Conservation (phyloP, 345 rosid genomes). For the Camelina hispida region DNA sequence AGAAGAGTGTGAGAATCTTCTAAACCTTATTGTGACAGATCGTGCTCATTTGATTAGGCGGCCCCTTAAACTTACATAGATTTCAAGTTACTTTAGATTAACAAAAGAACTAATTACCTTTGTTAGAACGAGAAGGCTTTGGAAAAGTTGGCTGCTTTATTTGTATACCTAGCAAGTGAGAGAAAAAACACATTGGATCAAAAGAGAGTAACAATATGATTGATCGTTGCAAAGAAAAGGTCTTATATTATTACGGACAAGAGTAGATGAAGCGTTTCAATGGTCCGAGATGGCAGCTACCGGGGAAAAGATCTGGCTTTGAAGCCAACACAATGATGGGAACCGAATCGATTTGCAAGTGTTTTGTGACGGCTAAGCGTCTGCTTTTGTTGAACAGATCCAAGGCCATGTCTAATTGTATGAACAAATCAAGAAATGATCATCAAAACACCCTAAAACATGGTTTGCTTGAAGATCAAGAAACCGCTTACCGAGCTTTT, state of each 20-base stretch:
- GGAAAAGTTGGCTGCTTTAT: constrained; percentile 41
- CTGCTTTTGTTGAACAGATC: constrained; percentile 35
- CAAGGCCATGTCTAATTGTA: constrained; percentile 39
- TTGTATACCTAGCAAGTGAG: constrained; percentile 36
- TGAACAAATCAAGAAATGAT: constrained; percentile 5
- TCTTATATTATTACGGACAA: constrained; percentile 32
- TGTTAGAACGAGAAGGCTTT: constrained; percentile 29
- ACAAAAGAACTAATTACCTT: constrained; percentile 24
- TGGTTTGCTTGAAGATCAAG: constrained; percentile 21
- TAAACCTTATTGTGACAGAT: too few species aligned
- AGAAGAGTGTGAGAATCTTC: too few species aligned
- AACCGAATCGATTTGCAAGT: constrained; percentile 39
- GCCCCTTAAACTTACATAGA: too few species aligned
- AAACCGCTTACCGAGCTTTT: constrained; percentile 41
- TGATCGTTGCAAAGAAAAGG: constrained; percentile 7
- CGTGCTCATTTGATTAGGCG: not conserved
- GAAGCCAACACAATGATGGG: constrained; percentile 48
- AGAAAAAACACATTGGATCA: not conserved
- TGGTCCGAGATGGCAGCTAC: constrained; percentile 38
- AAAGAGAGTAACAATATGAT: not conserved
- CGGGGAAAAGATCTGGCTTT: constrained; percentile 42
- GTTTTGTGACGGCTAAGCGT: constrained; percentile 47
- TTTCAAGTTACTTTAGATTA: too few species aligned
- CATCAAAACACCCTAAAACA: not conserved
- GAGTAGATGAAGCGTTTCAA: constrained; percentile 41